Evolutionary conservation across 768 basidiomycete species (phyloP).

Genomic region (Clitopilus passeckerianus): DNA sequence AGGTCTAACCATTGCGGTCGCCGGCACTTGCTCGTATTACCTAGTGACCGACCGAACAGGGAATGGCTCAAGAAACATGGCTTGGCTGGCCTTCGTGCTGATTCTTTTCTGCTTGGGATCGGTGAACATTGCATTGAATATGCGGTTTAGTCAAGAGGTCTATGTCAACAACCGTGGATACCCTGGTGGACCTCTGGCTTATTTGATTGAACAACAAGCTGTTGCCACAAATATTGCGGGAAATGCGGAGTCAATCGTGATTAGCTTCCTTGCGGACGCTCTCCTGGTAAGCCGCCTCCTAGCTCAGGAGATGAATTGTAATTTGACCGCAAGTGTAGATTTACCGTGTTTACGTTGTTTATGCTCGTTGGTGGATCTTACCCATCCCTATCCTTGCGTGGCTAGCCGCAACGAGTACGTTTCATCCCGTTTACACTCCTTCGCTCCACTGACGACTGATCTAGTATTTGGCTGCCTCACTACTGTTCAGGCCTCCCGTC

Average conservation of each 20-base stretch:
- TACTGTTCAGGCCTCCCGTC: conserved; percentile 3
- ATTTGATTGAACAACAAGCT: background rate
- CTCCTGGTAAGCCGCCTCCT: conserved; percentile 11
- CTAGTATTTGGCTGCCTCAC: conserved; percentile 6
- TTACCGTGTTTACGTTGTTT: conserved; percentile 8
- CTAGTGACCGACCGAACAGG: background rate
- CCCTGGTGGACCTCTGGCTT: conserved; percentile 7
- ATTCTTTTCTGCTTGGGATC: background rate
- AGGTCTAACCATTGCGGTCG: background rate
- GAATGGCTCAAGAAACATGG: background rate
- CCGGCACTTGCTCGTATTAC: background rate
- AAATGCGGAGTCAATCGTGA: conserved; percentile 11
- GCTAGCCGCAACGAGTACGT: conserved; percentile 1
- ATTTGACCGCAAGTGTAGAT: background rate
- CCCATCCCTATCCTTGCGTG: conserved; percentile 6
- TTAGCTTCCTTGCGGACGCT: conserved; percentile 23
- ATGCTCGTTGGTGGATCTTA: conserved; percentile 6
- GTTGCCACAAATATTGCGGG: conserved; percentile 6
- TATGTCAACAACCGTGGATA: conserved; percentile 10
- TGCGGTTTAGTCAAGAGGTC: background rate
- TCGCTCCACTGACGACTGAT: background rate
- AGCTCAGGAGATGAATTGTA: background rate
- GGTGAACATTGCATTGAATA: background rate
- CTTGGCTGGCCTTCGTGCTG: background rate
- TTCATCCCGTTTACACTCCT: background rate